Base-by-base conservation (phyloP, 495 filamentous ascomycete genomes). In the Penicillium antarcticum region DNA sequence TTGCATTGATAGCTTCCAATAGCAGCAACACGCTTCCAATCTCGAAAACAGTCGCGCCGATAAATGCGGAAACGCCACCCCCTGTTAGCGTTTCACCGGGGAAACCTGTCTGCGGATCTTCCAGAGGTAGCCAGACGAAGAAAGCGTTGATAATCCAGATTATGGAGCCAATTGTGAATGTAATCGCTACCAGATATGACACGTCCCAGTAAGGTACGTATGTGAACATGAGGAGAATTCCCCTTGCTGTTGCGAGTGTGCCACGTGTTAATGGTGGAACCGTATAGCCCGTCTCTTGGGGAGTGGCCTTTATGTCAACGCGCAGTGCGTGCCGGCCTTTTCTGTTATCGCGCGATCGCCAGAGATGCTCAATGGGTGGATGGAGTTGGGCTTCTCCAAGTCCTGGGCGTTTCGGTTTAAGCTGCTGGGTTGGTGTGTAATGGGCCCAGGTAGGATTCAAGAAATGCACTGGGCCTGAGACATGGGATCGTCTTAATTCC, bases 31-130 rank as follows among this genome's bases (percentile, higher is more conserved):
- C 63, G 50, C 79, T 82, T 0, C 85, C 86, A 14, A 87, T 48
- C 57, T 86, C 83, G 60, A 89, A 88, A 4, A 89, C 66, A 0
- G 83, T 86, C 1, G 82, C 82, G n/a, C 87, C 86, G 21, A 88
- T 75, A 52, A 88, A 85, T 4, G 80, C 85, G 0, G 80, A 84
- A 8, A 86, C 74, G 10, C 87, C 87, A 4, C 83, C 81, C 6
- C 74, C 84, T 35, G 61, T 43, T 2, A 67, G 36, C 0, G 61
- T 57, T 62, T 88, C 86, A 19, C 70, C 69, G 2, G 61, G 24
- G 56, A 89, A 89, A 49, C 77, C 74, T 9, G 75, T 78, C 1
- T 45, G 54, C 0, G 84, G 83, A 32, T 74, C 70, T 13, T 67
- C 69, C 1, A 84, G 66, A 2, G 87, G 87, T 4, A 87, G 67